Evolutionary conservation across 139 green algal genomes (phyloP), one percentile per base, ranked within the genome.

Genomic region (Picochlorum sp.): DNA sequence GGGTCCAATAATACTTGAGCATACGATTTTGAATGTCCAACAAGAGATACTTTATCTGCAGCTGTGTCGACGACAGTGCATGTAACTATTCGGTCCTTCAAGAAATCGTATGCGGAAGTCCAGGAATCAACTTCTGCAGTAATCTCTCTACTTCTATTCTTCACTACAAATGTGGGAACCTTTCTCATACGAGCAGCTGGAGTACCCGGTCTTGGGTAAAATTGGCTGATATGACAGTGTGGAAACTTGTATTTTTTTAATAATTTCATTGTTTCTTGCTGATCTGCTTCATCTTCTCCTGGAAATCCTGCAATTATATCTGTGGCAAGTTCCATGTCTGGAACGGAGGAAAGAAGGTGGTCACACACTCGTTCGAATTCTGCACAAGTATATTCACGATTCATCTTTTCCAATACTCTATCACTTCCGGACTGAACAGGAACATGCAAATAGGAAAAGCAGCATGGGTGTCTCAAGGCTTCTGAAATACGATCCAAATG

Each of bases 371-470:
- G 59, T 43, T 77, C 45, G 59, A 90, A 93, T 61, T 94, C 73
- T 58, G 60, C 78, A 14, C 76, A 55, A 3, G 76, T 94, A 81
- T 96, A 97, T 67, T 97, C 89, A 14, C 89, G 67, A 50, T 93
- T 93, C 89, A 97, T 97, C 41, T 43, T 67, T 2, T 56, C 49
- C 52, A 97, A 78, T 25, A 97, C 89, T 0, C 63, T 43, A 57
- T 96, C 75, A 33, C 63, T 82, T 33, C 84, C 89, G 7, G 64
- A 76, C 75, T 97, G 89, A 20, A 96, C 85, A 13, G 89, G 89
- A 10, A 97, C 72, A 60, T 97, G 89, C n/a, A 97, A 71, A 63
- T 88, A 95, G 8, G 69, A 57, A 62, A 91, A 96, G 2, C 93
- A 83, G 33, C 60, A 67, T 5, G 81, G 81, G 69, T 96, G 81